These are phyloP conservation scores for Psidium friedrichsthalianum DNA, from an alignment of 345 rosid species.

Conservation along the genomic window DNA sequence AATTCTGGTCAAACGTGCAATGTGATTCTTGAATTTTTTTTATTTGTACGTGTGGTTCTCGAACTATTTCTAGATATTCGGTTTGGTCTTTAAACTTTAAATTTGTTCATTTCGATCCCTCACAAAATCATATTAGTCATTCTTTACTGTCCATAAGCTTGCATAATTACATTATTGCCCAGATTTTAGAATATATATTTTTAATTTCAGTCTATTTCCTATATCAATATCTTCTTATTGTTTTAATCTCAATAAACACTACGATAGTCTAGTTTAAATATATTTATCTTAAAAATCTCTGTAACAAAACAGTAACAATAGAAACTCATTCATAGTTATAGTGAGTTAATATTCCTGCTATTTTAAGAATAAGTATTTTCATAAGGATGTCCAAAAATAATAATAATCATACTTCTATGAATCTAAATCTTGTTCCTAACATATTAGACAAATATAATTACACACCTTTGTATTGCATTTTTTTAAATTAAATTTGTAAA, in stretches of 20 bases:
- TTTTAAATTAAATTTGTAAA: neutral
- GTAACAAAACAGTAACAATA: neutral
- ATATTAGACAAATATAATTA: neutral
- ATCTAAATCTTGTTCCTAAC: neutral
- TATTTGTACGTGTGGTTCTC: fast-evolving
- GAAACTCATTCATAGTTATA: neutral
- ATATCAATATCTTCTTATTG: neutral
- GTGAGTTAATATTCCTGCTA: neutral
- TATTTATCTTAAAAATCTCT: neutral
- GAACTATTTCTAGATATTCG: neutral
- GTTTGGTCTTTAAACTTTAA: neutral
- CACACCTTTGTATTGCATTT: neutral
- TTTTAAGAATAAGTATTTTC: neutral
- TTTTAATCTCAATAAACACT: neutral
- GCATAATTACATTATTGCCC: neutral
- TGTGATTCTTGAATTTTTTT: neutral
- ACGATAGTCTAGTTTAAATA: neutral
- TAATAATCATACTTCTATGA: neutral
- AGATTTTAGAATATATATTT: neutral
- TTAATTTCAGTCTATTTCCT: neutral
- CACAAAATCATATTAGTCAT: neutral
- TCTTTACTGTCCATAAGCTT: neutral
- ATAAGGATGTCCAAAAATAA: neutral
- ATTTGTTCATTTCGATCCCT: neutral
- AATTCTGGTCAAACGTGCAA: no score